Base-by-base conservation (phyloP, 2,329 filamentous ascomycete genomes). In the Curvularia spicifera region DNA sequence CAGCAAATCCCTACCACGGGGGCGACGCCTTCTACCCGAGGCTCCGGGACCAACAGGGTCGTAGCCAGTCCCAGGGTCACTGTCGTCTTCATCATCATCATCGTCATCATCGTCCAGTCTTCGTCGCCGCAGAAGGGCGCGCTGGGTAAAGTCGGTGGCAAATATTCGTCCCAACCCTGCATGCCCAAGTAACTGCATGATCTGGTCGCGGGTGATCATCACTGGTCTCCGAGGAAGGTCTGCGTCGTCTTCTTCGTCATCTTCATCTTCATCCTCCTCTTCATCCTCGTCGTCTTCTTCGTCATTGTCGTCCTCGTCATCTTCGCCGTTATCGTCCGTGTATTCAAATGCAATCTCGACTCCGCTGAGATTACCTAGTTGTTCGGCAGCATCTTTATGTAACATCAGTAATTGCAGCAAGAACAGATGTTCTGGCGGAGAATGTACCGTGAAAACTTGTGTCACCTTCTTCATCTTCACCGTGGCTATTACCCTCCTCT, bases 121-220 rank as follows among this genome's bases (percentile, higher is more conserved):
- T 22, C 44, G 59, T 20, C 65, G 63, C n/a, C 66, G 61, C 24
- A 59, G 61, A 15, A 44, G 52, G 9, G 59, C 51, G 50, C 61
- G 63, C 22, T 66, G 66, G 45, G 66, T 67, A 8, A 69, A 70
- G 51, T 75, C 73, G 2, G 68, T 60, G 58, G 74, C 71, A 26
- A 87, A 81, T 42, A 87, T 79, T 31, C 82, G 80, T 52, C 82
- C 80, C 5, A 88, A 73, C 33, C 84, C 83, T 51, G 79, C 78
- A 33, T 82, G 76, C 7, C 82, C 81, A n/a, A 87, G 78, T 20
- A 87, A 68, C 62, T 83, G 82, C 60, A 86, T 76, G 47, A 87
- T 78, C 60, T 85, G 81, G 33, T 80, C 77, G 54, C 80, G 79
- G 28, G 78, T 81, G 63, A 82, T 80, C 78, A 71, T 67, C 50